These are phyloP conservation scores for Fusarium verrucosum DNA, from an alignment of 2,329 filamentous ascomycete genomes.

Conservation along the genomic window DNA sequence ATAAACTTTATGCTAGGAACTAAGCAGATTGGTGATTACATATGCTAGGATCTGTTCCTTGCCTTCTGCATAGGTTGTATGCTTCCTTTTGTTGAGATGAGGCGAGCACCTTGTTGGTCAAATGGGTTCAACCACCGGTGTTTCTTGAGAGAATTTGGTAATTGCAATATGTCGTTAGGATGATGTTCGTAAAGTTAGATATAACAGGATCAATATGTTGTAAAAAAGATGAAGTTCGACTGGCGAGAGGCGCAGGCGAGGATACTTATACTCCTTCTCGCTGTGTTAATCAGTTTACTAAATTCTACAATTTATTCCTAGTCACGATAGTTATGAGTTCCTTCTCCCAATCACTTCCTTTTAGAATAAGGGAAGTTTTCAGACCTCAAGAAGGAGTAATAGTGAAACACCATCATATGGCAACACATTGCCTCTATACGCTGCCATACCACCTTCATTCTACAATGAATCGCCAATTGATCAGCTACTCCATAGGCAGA, in stretches of 20 bases:
- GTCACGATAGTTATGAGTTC: not conserved
- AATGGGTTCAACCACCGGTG: conserved; percentile 4
- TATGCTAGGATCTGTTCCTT: not conserved
- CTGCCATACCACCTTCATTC: not conserved
- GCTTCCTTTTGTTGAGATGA: not conserved
- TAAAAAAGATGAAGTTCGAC: not conserved
- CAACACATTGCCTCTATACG: not conserved
- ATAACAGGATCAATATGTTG: not conserved
- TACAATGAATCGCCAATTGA: not conserved
- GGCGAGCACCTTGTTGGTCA: conserved; percentile 34
- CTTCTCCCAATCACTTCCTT: not conserved
- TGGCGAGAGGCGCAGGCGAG: not conserved
- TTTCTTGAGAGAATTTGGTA: conserved; percentile 10
- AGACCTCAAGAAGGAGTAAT: not conserved
- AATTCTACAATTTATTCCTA: not conserved
- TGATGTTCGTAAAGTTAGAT: not conserved
- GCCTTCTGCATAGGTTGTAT: not conserved
- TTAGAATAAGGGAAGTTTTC: not conserved
- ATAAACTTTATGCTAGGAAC: not conserved
- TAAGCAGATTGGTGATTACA: not conserved
- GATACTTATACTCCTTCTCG: not conserved
- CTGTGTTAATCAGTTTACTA: not conserved
- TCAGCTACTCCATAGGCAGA: not conserved
- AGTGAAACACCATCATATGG: not conserved
- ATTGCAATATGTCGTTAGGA: conserved; percentile 1